Evolutionary conservation across 1,284 basidiomycete genomes (phyloP).

Genomic region (Anthracocystis walkeri): DNA sequence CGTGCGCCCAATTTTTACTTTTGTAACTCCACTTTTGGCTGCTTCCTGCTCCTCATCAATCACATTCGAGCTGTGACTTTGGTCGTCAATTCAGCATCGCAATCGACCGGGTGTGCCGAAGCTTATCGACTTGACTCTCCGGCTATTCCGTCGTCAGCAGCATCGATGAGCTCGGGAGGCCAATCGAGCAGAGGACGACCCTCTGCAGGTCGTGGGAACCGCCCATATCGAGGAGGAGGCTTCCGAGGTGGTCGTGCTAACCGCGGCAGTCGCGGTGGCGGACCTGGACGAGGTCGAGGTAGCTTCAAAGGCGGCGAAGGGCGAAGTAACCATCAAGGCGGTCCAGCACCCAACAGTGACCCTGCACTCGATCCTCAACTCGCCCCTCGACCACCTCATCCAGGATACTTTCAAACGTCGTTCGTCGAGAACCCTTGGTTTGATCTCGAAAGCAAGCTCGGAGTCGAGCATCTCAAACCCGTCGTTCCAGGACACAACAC

Average conservation of each 20-base stretch:
- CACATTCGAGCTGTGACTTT: no score
- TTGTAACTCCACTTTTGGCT: constrained; percentile 2
- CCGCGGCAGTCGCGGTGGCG: constrained; percentile 9
- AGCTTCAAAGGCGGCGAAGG: not conserved
- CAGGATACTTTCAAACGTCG: constrained; percentile 38
- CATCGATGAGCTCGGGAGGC: constrained; percentile 14
- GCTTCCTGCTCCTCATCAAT: not conserved
- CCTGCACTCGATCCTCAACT: constrained; percentile 21
- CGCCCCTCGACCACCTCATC: constrained; percentile 29
- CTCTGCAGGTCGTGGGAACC: constrained; percentile 4
- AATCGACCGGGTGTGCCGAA: not conserved
- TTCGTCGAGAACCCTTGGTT: constrained; percentile 51
- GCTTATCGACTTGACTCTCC: not conserved
- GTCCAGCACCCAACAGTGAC: not conserved
- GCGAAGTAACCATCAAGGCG: not conserved
- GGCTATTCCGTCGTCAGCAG: not conserved
- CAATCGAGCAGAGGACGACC: constrained; percentile 8
- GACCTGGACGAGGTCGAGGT: constrained; percentile 11
- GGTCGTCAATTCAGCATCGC: not conserved
- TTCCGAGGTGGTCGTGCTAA: constrained; percentile 8
- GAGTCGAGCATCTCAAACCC: constrained; percentile 24
- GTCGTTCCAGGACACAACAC: not conserved
- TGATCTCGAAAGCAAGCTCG: constrained; percentile 32
- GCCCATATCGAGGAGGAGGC: constrained; percentile 19
- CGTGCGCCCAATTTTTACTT: not conserved